Base-by-base conservation (phyloP, 2,329 filamentous ascomycete species). In the Pestalotiopsis sp. region DNA sequence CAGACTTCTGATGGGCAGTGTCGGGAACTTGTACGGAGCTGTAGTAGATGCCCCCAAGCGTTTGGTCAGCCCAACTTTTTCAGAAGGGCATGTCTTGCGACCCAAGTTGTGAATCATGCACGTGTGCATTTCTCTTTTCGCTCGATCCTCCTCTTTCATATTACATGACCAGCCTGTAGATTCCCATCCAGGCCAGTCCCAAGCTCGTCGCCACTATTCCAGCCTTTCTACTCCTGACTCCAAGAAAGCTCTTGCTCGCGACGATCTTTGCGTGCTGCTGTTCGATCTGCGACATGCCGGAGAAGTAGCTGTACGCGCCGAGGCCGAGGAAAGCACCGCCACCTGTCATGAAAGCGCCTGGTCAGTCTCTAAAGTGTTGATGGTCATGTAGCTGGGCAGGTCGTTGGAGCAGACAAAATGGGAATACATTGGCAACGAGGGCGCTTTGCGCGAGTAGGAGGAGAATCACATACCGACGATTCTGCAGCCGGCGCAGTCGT, bases 221-320 rank as follows among this genome's bases (percentile, higher is more conserved):
- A 49, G 89, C 74, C 74, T 87, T 88, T 69, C 93, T 87, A 73
- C 90, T 92, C 71, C 87, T 87, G 86, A 94, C 91, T 70, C 92
- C 92, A 76, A 94, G 91, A 73, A 89, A 86, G 31, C 91, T 91
- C 61, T 89, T 88, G 81, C 91, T 92, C 76, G 87, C 84, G 69
- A 93, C 80, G 70, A 95, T 93, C 69, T 83, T 80, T n/a, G 85
- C 83, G 70, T 87, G 85, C 78, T 93, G 91, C 74, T 86, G 84
- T 74, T 90, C 86, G 38, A 96, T 87, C 79, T 95, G 92, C 65
- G 84, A 83, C 80, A 90, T 91, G 69, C 93, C 93, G 3, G 91
- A 92, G 70, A 90, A 84, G 81, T 94, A 95, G 79, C 90, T 94
- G 81, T 95, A 96, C 1, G 86, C 90, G 3, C 90, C 93, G 17